Evolutionary conservation across 345 rosid genomes (phyloP).

Genomic region (Alliaria petiolata): DNA sequence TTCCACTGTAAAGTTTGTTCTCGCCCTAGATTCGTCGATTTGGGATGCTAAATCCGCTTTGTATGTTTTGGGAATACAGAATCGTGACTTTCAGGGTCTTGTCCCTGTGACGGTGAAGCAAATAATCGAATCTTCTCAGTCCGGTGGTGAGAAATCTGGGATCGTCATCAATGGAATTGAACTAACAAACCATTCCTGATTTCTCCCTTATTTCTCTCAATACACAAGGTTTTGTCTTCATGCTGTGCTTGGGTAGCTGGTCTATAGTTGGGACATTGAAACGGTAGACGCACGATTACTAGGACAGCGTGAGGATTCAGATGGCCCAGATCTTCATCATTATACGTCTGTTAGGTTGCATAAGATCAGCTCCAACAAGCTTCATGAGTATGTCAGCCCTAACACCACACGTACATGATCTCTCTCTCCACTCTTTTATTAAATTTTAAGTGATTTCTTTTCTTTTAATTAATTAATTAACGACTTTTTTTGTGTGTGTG

Average conservation of each 20-base stretch:
- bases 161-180: constrained; percentile 61
- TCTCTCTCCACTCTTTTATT: too few relatives aligned
- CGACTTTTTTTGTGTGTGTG: too few relatives aligned
- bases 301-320: too few relatives aligned
- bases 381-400: too few relatives aligned
- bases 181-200: constrained; percentile 24
- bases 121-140: constrained; percentile 66
- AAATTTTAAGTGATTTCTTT: too few relatives aligned
- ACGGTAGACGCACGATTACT: too few relatives aligned
- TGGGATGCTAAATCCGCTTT: neutral
- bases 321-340: too few relatives aligned
- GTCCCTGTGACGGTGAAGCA: constrained; percentile 83
- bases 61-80: constrained; percentile 29
- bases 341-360: neutral
- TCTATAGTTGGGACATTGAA: too few relatives aligned
- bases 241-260: too few relatives aligned
- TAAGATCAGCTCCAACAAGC: neutral
- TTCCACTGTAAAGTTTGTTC: neutral
- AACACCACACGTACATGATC: too few relatives aligned
- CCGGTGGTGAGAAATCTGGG: constrained; percentile 73
- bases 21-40: neutral
- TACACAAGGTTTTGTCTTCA: too few relatives aligned
- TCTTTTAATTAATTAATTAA: too few relatives aligned
- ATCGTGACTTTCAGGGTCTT: constrained; percentile 66
- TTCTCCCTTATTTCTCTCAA: neutral